Percentiles rank a stretch among this genome's conserved stretches.
These are phyloP conservation scores for Platanthera zijinensis DNA, from an alignment of 106 monocot genomes.

Conservation along the genomic window DNA sequence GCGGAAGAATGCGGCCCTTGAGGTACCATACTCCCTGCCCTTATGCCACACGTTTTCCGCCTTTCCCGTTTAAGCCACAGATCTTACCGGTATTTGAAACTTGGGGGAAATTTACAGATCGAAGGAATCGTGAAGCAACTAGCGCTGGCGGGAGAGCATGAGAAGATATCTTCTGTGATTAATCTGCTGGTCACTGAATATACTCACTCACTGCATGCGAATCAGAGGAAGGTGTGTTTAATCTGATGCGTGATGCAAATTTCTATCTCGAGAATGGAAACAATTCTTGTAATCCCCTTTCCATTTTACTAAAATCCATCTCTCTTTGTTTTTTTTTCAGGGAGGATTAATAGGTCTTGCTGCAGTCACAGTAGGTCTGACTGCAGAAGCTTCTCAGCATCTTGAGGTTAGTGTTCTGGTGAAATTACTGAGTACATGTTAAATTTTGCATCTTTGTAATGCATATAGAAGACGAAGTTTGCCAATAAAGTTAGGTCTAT, in stretches of 20 bases:
- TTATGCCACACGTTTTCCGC: background rate
- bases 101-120: constrained; percentile 53
- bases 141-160: constrained; percentile 18
- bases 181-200: constrained; percentile 15
- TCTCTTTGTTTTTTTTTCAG: constrained; percentile 32
- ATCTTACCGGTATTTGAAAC: background rate
- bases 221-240: constrained; percentile 66
- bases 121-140: constrained; percentile 26
- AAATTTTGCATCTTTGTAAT: background rate
- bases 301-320: background rate
- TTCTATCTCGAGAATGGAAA: background rate
- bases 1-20: constrained; percentile 93
- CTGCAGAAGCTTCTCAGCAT: constrained; percentile 77
- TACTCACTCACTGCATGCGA: constrained; percentile 19
- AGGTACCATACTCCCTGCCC: constrained; percentile 30
- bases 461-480: background rate
- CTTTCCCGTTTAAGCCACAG: background rate
- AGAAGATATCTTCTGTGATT: constrained; percentile 24
- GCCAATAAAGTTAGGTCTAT: background rate
- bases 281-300: background rate
- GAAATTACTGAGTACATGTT: background rate
- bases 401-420: constrained; percentile 58
- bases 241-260: background rate
- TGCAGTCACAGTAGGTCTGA: constrained; percentile 88
- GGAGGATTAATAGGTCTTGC: constrained; percentile 96